phyloP scores from a whole-genome alignment of 176 grass and related monocot genomes.

The Hsuehochloa calcarea region DNA sequence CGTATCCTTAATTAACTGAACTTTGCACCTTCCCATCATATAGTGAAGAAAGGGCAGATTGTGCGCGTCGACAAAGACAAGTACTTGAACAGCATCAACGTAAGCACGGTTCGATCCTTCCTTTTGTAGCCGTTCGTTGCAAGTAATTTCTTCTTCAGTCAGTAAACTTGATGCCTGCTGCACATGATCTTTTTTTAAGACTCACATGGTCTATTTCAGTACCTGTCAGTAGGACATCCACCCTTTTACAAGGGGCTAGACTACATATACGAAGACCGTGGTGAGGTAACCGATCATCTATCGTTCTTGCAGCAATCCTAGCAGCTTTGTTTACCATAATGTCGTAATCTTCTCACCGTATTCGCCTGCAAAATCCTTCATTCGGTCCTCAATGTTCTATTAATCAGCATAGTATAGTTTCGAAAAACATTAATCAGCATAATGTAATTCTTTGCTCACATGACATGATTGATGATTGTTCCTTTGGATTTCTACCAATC shows the following conservation, averaged over 20 bases:
- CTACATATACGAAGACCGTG: conserved; percentile 90
- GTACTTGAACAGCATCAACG: conserved; percentile 89
- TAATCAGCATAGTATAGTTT: neutral
- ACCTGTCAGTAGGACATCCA: conserved; percentile 82
- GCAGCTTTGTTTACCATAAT: neutral
- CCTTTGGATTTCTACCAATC: neutral
- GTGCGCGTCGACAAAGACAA: conserved; percentile 92
- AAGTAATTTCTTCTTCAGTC: neutral
- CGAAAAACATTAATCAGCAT: too few relatives aligned
- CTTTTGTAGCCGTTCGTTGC: neutral
- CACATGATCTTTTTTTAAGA: neutral
- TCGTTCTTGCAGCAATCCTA: neutral
- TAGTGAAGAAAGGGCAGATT: conserved; percentile 98
- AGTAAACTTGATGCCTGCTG: too few relatives aligned
- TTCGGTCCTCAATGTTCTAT: neutral
- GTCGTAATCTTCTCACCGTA: neutral
- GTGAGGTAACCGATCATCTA: conserved; percentile 44
- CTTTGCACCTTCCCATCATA: neutral
- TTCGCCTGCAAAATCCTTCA: too few relatives aligned
- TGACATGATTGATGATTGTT: neutral
- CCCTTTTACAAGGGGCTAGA: conserved; percentile 81
- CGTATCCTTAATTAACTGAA: neutral
- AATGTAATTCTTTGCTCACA: neutral
- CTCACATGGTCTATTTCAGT: conserved; percentile 44
- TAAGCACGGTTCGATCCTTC: neutral